These are phyloP conservation scores for Macrophomina tecta DNA, from an alignment of 2,329 filamentous ascomycete genomes.

Conservation along the genomic window DNA sequence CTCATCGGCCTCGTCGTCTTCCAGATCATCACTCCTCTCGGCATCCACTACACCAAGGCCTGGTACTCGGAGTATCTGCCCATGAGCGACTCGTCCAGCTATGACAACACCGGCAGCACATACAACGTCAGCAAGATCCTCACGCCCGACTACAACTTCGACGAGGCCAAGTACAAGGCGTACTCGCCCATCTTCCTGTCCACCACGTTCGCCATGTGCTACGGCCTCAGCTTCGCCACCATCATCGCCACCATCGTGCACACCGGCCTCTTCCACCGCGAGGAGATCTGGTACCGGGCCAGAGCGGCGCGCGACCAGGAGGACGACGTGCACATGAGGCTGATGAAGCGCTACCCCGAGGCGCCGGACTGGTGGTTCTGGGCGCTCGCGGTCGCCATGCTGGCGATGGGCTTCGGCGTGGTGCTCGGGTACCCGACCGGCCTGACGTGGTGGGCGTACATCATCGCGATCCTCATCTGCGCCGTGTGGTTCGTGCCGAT, in stretches of 20 bases:
- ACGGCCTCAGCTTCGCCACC: conserved; percentile 46
- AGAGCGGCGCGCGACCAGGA: conserved; percentile 65
- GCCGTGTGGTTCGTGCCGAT: conserved; percentile 47
- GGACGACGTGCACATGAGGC: conserved; percentile 56
- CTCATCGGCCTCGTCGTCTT: conserved; percentile 47
- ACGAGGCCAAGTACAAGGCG: conserved; percentile 46
- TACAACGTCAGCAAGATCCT: conserved; percentile 65
- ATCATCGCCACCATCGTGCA: conserved; percentile 46
- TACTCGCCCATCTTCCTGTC: conserved; percentile 48
- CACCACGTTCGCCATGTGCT: conserved; percentile 45
- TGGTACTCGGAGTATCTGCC: conserved; percentile 65
- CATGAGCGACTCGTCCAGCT: conserved; percentile 41
- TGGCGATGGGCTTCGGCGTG: conserved; percentile 57
- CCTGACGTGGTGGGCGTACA: conserved; percentile 74
- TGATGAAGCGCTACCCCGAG: conserved; percentile 64
- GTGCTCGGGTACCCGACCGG: conserved; percentile 67
- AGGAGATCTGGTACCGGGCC: conserved; percentile 38
- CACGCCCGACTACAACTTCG: conserved; percentile 39
- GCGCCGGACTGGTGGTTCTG: conserved; percentile 66
- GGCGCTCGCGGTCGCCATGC: conserved; percentile 54
- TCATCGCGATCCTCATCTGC: conserved; percentile 69
- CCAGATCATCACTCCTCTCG: conserved; percentile 30
- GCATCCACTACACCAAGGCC: conserved; percentile 60
- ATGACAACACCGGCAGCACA: conserved; percentile 69
- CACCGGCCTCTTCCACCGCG: conserved; percentile 54